These are phyloP conservation scores for Colletotrichum karsti DNA, from an alignment of 2,329 filamentous ascomycete species.

Conservation along the genomic window DNA sequence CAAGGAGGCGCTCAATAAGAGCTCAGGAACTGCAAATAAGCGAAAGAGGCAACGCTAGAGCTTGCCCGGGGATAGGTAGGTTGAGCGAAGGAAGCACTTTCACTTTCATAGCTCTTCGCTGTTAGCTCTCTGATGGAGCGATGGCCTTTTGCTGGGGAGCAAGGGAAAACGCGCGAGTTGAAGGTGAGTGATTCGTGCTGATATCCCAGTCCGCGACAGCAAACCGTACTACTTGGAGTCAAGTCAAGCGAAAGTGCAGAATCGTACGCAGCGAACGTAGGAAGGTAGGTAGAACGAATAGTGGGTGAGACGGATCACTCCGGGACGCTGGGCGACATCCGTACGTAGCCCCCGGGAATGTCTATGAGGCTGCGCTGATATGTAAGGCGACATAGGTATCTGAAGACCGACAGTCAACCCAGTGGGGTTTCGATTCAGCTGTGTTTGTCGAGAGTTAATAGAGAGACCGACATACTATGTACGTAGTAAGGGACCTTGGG, in stretches of 20 bases:
- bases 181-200: neutral
- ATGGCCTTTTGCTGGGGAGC: neutral
- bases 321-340: neutral
- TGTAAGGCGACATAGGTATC: no score
- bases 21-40: neutral
- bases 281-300: no score
- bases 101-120: neutral
- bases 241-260: constrained; percentile 20
- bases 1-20: constrained; percentile 1
- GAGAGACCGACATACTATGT: no score
- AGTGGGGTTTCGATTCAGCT: neutral
- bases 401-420: no score
- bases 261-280: no score
- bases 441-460: no score
- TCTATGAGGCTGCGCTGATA: no score
- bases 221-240: constrained; percentile 15
- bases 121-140: neutral
- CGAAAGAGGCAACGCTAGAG: constrained; percentile 14
- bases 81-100: neutral
- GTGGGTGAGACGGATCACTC: neutral
- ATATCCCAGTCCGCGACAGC: neutral
- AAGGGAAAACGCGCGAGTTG: neutral
- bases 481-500: neutral
- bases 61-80: neutral
- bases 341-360: neutral